phyloP scores from a whole-genome alignment of 306 rosid genomes.

The Quercus dentata region DNA sequence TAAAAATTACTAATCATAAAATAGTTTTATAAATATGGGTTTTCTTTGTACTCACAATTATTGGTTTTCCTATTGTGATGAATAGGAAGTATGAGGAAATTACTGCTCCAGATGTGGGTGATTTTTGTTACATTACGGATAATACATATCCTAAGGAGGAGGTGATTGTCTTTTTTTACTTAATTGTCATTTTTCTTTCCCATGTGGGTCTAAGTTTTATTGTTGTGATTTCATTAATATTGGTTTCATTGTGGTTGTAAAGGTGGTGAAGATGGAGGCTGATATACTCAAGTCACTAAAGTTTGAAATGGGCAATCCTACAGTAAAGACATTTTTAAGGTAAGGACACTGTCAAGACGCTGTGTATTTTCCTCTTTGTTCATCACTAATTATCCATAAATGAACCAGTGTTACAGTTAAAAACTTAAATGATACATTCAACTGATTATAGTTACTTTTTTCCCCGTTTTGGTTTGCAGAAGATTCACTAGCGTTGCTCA shows the following conservation, averaged over 20 bases:
- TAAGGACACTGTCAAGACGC: not conserved
- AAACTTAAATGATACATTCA: not conserved
- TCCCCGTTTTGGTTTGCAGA: slow-evolving; percentile 32
- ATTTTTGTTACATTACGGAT: slow-evolving; percentile 68
- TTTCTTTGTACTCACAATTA: not conserved
- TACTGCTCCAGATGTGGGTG: slow-evolving; percentile 66
- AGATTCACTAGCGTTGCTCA: slow-evolving; percentile 54
- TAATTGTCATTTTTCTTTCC: not conserved
- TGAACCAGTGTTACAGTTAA: not conserved
- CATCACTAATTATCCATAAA: not conserved
- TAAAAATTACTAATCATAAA: no score
- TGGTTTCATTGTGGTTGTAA: not conserved
- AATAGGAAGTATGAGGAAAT: slow-evolving; percentile 87
- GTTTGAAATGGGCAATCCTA: slow-evolving; percentile 87
- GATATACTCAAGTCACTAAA: slow-evolving; percentile 62
- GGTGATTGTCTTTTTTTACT: slow-evolving; percentile 34
- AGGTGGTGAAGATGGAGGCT: slow-evolving; percentile 89
- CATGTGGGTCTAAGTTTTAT: not conserved
- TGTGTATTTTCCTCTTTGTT: not conserved
- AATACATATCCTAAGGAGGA: slow-evolving; percentile 65
- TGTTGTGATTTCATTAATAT: not conserved
- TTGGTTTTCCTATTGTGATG: not conserved
- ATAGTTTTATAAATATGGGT: no score
- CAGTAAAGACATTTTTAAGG: slow-evolving; percentile 79
- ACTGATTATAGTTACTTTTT: not conserved